phyloP scores from a whole-genome alignment of 257 asterid genomes.

The Penstemon barbatus region DNA sequence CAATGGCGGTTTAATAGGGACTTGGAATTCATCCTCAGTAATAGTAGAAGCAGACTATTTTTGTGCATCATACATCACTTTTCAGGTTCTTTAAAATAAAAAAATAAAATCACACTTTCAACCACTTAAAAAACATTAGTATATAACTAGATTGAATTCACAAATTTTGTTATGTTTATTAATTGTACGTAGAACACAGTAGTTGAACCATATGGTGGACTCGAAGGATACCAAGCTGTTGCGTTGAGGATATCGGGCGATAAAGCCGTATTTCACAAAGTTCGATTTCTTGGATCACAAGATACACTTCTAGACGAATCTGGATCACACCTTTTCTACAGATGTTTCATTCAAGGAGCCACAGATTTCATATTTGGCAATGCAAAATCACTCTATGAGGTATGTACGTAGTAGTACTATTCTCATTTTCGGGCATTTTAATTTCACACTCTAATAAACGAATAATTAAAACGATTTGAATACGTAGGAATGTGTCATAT shows the following conservation, averaged over 20 bases:
- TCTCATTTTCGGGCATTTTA: no score
- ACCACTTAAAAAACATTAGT: not conserved
- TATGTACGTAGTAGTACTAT: not conserved
- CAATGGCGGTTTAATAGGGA: slow-evolving; percentile 40
- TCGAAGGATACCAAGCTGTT: slow-evolving; percentile 56
- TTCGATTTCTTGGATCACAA: slow-evolving; percentile 63
- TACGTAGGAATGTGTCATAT: slow-evolving; percentile 49
- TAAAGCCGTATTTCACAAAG: slow-evolving; percentile 55
- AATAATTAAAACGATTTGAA: not conserved
- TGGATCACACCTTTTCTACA: slow-evolving; percentile 55
- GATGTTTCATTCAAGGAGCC: slow-evolving; percentile 62
- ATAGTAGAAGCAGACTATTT: slow-evolving; percentile 59
- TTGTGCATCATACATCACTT: slow-evolving; percentile 56
- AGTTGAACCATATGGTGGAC: slow-evolving; percentile 28
- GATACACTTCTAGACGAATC: slow-evolving; percentile 69
- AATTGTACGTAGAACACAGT: slow-evolving; percentile 51
- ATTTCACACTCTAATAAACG: no score
- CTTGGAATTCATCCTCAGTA: slow-evolving; percentile 55
- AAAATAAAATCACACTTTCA: not conserved
- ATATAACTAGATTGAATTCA: not conserved
- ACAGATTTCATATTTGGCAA: slow-evolving; percentile 72
- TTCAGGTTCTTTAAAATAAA: slow-evolving; percentile 39
- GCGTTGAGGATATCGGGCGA: slow-evolving; percentile 57
- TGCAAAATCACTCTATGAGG: slow-evolving; percentile 70
- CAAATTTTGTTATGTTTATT: not conserved